phyloP scores from a whole-genome alignment of 352 stramenopile species.

The Globisporangium canariense region DNA sequence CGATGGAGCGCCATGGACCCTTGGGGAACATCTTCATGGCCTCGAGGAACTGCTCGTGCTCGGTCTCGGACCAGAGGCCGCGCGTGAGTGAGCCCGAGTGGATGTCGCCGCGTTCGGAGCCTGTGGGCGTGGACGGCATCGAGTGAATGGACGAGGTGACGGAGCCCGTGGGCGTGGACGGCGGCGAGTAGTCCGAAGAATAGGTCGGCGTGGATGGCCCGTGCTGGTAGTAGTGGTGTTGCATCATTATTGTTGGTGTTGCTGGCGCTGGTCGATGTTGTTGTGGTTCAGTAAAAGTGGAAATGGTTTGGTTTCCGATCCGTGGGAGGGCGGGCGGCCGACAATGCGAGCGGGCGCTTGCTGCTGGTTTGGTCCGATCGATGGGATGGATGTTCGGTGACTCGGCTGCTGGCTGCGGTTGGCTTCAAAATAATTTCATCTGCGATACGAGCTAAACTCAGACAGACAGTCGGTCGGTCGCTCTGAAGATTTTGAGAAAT shows the following conservation, averaged over 20 bases:
- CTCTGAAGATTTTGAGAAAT: conserved; percentile 1
- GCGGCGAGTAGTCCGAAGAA: conserved; percentile 4
- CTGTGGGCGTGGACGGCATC: conserved; percentile 11
- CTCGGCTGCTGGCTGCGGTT: not conserved
- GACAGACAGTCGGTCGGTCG: conserved; percentile 3
- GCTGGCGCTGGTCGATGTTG: not conserved
- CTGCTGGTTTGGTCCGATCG: conserved; percentile 3
- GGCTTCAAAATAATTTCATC: conserved; percentile 5
- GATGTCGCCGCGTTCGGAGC: conserved; percentile 12
- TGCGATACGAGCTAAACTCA: conserved; percentile 9
- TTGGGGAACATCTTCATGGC: conserved; percentile 80
- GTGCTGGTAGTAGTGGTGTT: conserved; percentile 2
- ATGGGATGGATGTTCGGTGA: not conserved
- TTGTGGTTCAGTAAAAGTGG: conserved; percentile 7
- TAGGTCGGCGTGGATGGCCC: not conserved
- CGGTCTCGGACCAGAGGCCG: conserved; percentile 68
- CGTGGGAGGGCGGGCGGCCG: not conserved
- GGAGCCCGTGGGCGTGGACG: conserved; percentile 7
- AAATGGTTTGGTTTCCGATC: conserved; percentile 10
- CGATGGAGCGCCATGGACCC: conserved; percentile 72
- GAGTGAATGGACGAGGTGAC: conserved; percentile 4
- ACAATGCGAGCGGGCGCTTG: not conserved
- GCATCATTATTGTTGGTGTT: not conserved
- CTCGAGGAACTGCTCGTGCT: conserved; percentile 81
- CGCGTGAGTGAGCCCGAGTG: conserved; percentile 38